Base-by-base conservation (phyloP, 2,329 filamentous ascomycete species). In the Arthrobotrys iridis region DNA sequence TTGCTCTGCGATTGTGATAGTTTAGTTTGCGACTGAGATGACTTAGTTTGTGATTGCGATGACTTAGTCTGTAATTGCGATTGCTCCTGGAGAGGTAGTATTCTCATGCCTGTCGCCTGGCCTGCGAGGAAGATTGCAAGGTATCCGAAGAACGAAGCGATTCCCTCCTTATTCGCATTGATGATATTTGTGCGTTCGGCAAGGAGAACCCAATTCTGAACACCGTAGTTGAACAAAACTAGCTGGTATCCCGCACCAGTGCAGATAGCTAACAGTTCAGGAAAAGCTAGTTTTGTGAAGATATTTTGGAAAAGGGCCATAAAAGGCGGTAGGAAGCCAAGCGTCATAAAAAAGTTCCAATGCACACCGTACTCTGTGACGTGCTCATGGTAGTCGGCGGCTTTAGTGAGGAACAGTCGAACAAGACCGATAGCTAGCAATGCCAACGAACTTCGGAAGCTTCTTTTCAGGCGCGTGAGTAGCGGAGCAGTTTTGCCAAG, bases 281-380 rank as follows among this genome's bases (percentile, higher is more conserved):
- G 70, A 30, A 74, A 67, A 10, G 30, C 41, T 66, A 96, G 83
- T 0, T 92, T 89, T 13, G 86, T 85, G 70, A 94, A 87, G 0
- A 89, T 84, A 0, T 90, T 87, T 81, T 96, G 92, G 75, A 94
- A 92, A 0, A 95, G 82, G 26, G 94, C 93, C 60, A 96, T 89
- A 79, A 96, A 96, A 0, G 93, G 93, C 0, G 94, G 93, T 22
- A 99, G 84, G 52, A 97, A 87, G 4, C 89, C 93, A 7, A 99
- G 85, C 0, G 95, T 99, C 83, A 98, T 98, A 86, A 99, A 99
- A 83, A 99, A 99, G 82, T 99, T 99, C 95, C 95, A 99, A 82
- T 99, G 95, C 7, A 99, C 92, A 45, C 95, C 95, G 81, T 99
- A 99, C 81, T 99, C 95, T 11, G 92, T 93, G 71, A 97, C 93